Base-by-base conservation (phyloP, 1,139 yeast species). In the Magnusiomyces sp. region DNA sequence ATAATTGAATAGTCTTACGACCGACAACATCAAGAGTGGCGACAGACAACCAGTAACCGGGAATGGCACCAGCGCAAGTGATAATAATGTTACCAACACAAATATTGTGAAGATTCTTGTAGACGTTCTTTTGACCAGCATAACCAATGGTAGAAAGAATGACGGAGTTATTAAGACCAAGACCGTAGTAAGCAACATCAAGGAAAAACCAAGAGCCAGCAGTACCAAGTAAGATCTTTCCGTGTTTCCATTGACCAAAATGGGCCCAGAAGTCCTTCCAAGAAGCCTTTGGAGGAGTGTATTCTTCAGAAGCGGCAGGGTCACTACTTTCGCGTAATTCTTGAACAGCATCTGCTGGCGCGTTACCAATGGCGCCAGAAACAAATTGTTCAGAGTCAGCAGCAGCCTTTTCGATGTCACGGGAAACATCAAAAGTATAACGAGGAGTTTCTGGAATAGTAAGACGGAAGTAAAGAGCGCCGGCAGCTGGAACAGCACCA, bases 191-290 rank as follows among this genome's bases (percentile, higher is more conserved):
- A 55, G 97, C 96, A 66, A 92, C 87, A 75, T 92, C 98, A 70
- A 90, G 79, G 74, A 83, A 75, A 75, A 90, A 90, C 98, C 98
- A 92, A 47, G 95, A 83, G 68, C 90, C 94, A 58, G 97, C 95
- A 61, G 98, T 90, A 67, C 97, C 98, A 50, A 92, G 59, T 60
- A 92, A 75, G 83, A 52, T 79, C 73, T 83, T 85, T 71, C 86
- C 82, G 69, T 88, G 83, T 70, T 75, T 86, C 95, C 95, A 86
- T 73, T 84, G 81, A 52, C 77, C 70, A 65, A 90, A 92, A 69
- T 90, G 95, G 33, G 56, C 45, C 61, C 75, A 70, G 62, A 58
- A 59, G 50, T 62, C 66, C 42, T 57, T 55, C 61, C 67, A 71
- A 17, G 80, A 75, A 32, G 79, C 79, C 60, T 70, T 68, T 57